Conservation (phyloP, 2,329 filamentous ascomycete genomes). For the Furcasterigmium furcatum region DNA sequence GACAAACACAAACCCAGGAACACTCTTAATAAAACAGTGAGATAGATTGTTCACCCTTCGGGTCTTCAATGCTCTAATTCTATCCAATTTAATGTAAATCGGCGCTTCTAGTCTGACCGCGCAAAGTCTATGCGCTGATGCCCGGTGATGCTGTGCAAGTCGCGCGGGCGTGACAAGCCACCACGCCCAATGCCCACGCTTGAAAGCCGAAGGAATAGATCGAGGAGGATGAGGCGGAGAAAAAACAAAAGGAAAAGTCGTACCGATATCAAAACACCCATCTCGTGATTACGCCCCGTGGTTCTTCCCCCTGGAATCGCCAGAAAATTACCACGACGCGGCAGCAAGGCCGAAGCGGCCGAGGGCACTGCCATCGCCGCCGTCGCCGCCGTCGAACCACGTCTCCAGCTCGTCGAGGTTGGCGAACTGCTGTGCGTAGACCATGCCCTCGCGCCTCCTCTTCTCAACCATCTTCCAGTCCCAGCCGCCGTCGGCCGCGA, state of each 20-base stretch:
- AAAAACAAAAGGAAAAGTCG: background rate
- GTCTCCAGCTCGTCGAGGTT: conserved; percentile 50
- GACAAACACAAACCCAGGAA: too few relatives aligned
- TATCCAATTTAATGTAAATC: too few relatives aligned
- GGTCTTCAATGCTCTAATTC: background rate
- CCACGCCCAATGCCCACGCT: too few relatives aligned
- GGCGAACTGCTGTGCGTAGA: conserved; percentile 52
- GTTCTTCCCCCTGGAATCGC: too few relatives aligned
- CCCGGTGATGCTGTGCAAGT: too few relatives aligned
- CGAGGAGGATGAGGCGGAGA: background rate
- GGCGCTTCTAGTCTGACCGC: too few relatives aligned
- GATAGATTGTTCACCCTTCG: background rate
- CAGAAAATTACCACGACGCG: background rate
- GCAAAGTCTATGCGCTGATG: too few relatives aligned
- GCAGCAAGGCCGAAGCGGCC: conserved; percentile 41
- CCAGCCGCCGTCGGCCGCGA: conserved; percentile 39
- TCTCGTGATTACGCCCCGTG: too few relatives aligned
- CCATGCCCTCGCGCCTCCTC: conserved; percentile 51
- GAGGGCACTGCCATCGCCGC: conserved; percentile 48
- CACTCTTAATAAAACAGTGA: background rate
- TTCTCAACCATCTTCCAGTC: conserved; percentile 57
- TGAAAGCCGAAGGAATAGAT: too few relatives aligned
- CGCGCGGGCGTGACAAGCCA: too few relatives aligned
- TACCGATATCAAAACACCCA: background rate
- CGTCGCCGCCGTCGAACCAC: conserved; percentile 50